These are phyloP conservation scores for Phtheirospermum japonicum DNA, from an alignment of 257 asterid species.

Conservation along the genomic window DNA sequence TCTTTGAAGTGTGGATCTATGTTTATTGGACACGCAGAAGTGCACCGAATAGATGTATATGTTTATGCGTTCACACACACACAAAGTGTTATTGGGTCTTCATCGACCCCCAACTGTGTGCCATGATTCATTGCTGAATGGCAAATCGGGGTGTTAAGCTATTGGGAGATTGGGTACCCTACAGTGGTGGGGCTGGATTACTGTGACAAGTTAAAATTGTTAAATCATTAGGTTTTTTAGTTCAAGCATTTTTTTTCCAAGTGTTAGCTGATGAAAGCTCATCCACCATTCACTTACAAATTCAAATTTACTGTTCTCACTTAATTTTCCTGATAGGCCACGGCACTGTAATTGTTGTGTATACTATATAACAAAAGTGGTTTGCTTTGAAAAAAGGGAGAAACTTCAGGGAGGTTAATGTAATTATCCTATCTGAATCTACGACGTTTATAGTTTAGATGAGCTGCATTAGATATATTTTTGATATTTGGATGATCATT, in stretches of 20 bases:
- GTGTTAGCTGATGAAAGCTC: not conserved
- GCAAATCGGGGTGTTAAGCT: not conserved
- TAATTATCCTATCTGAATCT: not conserved
- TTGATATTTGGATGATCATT: conserved; percentile 2
- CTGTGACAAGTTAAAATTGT: not conserved
- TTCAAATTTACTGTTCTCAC: not conserved
- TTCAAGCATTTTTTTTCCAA: not conserved
- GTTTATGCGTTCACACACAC: not conserved
- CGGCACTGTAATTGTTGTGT: too few relatives aligned
- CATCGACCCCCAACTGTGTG: not conserved
- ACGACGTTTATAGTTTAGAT: not conserved
- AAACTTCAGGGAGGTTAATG: conserved; percentile 1
- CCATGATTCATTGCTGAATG: not conserved
- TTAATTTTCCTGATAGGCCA: not conserved
- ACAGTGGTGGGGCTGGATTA: not conserved
- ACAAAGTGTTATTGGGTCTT: not conserved
- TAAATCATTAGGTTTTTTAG: not conserved
- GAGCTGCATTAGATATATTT: not conserved
- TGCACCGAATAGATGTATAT: not conserved
- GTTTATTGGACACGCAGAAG: not conserved
- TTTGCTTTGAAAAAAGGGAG: not conserved
- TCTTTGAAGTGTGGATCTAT: not conserved
- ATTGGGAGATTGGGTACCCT: not conserved
- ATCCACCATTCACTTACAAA: not conserved
- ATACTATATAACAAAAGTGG: not conserved